Evolutionary conservation across 1,139 yeast species (phyloP), one percentile per base, ranked within the genome.

Genomic region (Yamadazyma taylorii): DNA sequence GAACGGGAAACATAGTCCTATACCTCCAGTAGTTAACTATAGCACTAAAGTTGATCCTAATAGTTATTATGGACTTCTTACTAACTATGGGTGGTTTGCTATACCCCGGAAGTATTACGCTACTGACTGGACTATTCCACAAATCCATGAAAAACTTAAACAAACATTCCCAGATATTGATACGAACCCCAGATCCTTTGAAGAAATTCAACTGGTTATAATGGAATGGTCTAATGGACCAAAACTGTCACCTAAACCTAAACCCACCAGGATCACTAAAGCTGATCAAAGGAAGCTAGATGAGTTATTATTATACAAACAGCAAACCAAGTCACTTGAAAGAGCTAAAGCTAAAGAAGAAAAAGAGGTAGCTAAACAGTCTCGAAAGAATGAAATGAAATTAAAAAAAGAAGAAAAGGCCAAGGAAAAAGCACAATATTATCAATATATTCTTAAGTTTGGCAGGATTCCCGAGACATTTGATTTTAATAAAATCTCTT

Each of bases 21-120:
- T n/a, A n/a, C n/a, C n/a, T n/a, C n/a, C n/a, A n/a, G n/a, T n/a
- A n/a, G n/a, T n/a, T n/a, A n/a, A n/a, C n/a, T n/a, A n/a, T n/a
- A n/a, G n/a, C n/a, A 16, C 30, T 8, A 16, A 14, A 23, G 15
- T 35, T 2, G 30, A 45, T 7, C 61, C 62, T 7, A 45, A 46
- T 19, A 37, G 36, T 2, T 48, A 45, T 35, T 47, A 46, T 33
- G 62, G 60, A 3, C 32, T 66, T 4, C 34, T 43, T 23, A 61
- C 68, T 5, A 43, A 48, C 1, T 53, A 43, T 34, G 71, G 70
- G 4, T 66, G 75, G 75, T 58, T 57, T 17, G 50, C 52, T 0
- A 51, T 69, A 8, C 64, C 63, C 3, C 52, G 51, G 32, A 41
- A 50, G 6, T 55, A 49, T 33, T 63, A 54, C 36, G 59, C 62